These are phyloP conservation scores for Diaporthe sp. DNA, from an alignment of 2,329 filamentous ascomycete species.

Conservation along the genomic window DNA sequence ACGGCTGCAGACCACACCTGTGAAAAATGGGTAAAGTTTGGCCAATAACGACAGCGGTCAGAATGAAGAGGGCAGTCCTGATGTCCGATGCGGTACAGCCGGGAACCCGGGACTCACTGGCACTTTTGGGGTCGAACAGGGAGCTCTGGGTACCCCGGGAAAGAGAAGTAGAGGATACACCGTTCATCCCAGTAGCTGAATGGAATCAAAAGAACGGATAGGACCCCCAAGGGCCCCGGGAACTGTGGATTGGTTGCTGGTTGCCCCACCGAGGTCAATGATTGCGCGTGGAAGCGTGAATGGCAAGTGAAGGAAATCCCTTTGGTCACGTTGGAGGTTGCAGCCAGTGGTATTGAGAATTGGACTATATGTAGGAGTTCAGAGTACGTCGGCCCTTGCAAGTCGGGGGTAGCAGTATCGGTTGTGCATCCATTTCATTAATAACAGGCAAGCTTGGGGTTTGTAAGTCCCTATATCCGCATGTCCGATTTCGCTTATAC, in stretches of 20 bases:
- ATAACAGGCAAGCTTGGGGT: not conserved
- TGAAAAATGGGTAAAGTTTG: not conserved
- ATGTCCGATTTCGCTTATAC: not conserved
- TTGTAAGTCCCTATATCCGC: not conserved
- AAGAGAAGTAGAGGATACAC: not conserved
- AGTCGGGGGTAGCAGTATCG: not conserved
- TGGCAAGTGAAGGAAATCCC: not conserved
- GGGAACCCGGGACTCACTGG: too few relatives aligned
- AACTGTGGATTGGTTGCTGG: not conserved
- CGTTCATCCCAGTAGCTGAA: not conserved
- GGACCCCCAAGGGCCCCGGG: not conserved
- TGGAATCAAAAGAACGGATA: not conserved
- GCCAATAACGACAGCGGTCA: not conserved
- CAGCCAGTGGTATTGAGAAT: not conserved
- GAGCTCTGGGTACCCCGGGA: not conserved
- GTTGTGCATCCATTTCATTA: not conserved
- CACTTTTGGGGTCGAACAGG: not conserved
- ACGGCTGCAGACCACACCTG: too few relatives aligned
- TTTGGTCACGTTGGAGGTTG: not conserved
- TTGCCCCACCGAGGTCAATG: not conserved
- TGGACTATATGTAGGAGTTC: not conserved
- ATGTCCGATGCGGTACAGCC: not conserved
- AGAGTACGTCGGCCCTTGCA: not conserved
- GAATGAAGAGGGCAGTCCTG: too few relatives aligned
- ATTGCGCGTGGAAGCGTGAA: not conserved